phyloP scores from a whole-genome alignment of 1,284 basidiomycete species.

The Amylostereum areolatum region DNA sequence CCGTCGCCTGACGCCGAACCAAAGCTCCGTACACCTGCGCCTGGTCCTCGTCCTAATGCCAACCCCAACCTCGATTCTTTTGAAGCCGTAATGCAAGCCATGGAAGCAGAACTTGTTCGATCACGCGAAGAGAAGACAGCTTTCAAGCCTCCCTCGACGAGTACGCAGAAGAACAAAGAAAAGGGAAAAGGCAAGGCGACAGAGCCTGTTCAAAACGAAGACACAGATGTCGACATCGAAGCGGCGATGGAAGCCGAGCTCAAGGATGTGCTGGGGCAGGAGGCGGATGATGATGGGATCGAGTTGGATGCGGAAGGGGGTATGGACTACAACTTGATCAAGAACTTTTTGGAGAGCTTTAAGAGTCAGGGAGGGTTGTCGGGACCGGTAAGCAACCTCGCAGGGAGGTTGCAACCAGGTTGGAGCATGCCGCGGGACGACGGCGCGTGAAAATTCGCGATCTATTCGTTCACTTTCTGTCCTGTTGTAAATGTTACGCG shows the following conservation, averaged over 20 bases:
- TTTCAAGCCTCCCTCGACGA: slow-evolving; percentile 8
- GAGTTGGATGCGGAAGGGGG: slow-evolving; percentile 41
- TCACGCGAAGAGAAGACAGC: slow-evolving; percentile 24
- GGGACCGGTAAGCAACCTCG: slow-evolving; percentile 86
- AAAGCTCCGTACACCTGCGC: slow-evolving; percentile 13
- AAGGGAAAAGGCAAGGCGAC: slow-evolving; percentile 25
- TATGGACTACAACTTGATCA: slow-evolving; percentile 85
- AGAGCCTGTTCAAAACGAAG: slow-evolving; percentile 30
- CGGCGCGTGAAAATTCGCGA: neutral
- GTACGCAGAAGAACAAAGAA: slow-evolving; percentile 5
- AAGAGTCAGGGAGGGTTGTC: slow-evolving; percentile 81
- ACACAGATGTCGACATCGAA: slow-evolving; percentile 61
- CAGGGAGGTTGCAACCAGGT: slow-evolving; percentile 71
- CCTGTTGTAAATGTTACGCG: too few species aligned
- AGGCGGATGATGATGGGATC: slow-evolving; percentile 47
- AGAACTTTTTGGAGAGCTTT: slow-evolving; percentile 93
- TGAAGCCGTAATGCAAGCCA: slow-evolving; percentile 90
- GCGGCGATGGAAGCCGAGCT: slow-evolving; percentile 85
- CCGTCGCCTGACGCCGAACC: neutral
- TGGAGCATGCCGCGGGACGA: slow-evolving; percentile 71
- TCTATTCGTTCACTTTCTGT: too few species aligned
- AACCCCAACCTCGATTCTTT: slow-evolving; percentile 84
- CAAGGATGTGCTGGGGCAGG: slow-evolving; percentile 55
- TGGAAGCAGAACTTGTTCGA: slow-evolving; percentile 77
- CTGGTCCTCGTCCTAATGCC: slow-evolving; percentile 33